A percentile compares a stretch with the other conserved stretches of the same genome.
phyloP scores from a whole-genome alignment of 495 filamentous ascomycete species.

The Lindgomyces ingoldianus region DNA sequence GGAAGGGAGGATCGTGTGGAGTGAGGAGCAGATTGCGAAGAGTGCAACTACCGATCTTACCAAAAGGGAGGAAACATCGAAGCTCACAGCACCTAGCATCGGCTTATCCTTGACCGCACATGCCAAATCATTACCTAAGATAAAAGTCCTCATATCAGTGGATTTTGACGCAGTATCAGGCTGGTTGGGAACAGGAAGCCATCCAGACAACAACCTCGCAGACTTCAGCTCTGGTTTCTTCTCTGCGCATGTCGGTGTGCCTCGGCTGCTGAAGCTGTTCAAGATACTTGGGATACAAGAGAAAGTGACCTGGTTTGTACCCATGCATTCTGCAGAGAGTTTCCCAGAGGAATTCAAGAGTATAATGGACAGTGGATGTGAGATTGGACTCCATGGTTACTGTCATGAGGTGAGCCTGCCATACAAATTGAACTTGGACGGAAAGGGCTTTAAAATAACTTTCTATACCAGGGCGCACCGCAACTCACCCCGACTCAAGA shows the following conservation, averaged over 20 bases:
- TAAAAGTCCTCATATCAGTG: slow-evolving; percentile 57
- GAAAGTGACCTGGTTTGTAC: slow-evolving; percentile 64
- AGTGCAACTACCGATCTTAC: neutral
- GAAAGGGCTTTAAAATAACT: neutral
- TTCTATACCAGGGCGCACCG: slow-evolving; percentile 45
- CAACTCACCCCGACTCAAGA: slow-evolving; percentile 62
- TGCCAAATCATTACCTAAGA: slow-evolving; percentile 44
- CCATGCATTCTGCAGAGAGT: slow-evolving; percentile 63
- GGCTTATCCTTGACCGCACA: slow-evolving; percentile 37
- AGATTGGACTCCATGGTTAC: slow-evolving; percentile 64
- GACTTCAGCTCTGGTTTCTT: slow-evolving; percentile 64
- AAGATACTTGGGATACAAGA: slow-evolving; percentile 55
- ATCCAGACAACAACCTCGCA: slow-evolving; percentile 55
- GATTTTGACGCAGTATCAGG: slow-evolving; percentile 64
- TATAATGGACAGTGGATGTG: slow-evolving; percentile 58
- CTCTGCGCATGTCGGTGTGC: slow-evolving; percentile 60
- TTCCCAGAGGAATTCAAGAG: slow-evolving; percentile 57
- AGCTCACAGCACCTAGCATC: neutral
- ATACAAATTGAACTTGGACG: neutral
- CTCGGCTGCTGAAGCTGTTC: slow-evolving; percentile 60
- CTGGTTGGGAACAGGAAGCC: slow-evolving; percentile 58
- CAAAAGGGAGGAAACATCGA: neutral
- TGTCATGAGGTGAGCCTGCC: slow-evolving; percentile 54
- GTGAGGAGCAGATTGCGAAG: slow-evolving; percentile 43
- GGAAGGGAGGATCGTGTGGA: slow-evolving; percentile 55